These are phyloP conservation scores for Pythium biforme DNA, from an alignment of 352 stramenopile species.

Conservation along the genomic window DNA sequence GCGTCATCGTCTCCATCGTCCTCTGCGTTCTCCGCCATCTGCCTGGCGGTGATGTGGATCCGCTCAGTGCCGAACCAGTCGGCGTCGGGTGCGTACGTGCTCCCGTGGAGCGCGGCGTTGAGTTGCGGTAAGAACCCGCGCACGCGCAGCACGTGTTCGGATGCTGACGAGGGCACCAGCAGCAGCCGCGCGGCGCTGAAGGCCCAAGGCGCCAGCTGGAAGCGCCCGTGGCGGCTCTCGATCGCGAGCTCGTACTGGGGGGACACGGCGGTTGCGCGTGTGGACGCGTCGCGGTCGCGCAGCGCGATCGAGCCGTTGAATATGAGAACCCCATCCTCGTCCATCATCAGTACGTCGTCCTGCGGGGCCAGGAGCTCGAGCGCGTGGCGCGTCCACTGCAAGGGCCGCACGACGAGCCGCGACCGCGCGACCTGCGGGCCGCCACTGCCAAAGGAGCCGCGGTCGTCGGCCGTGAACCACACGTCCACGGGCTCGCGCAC, in stretches of 20 bases:
- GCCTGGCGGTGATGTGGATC: constrained; percentile 32
- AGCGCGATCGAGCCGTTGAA: constrained; percentile 35
- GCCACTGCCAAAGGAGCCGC: constrained; percentile 45
- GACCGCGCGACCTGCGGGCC: constrained; percentile 43
- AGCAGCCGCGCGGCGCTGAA: constrained; percentile 3
- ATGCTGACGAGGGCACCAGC: constrained; percentile 5
- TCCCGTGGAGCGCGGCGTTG: constrained; percentile 53
- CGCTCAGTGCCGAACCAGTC: constrained; percentile 65
- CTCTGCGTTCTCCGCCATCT: constrained; percentile 19
- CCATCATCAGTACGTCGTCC: constrained; percentile 29
- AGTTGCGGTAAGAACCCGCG: constrained; percentile 49
- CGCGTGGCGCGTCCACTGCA: constrained; percentile 31
- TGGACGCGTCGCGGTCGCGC: constrained; percentile 12
- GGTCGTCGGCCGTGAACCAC: constrained; percentile 57
- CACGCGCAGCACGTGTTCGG: constrained; percentile 30
- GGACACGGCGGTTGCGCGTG: background rate
- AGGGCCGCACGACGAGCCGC: constrained; percentile 31
- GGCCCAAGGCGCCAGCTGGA: constrained; percentile 5
- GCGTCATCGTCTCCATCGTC: background rate
- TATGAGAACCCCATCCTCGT: constrained; percentile 39
- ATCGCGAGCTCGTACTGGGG: constrained; percentile 20
- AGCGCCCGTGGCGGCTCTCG: constrained; percentile 3
- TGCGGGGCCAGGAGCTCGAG: constrained; percentile 22
- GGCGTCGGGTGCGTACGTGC: constrained; percentile 40
- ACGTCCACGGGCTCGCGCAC: constrained; percentile 35